Evolutionary conservation across 2,329 filamentous ascomycete species (phyloP), one percentile per base, ranked within the genome.

Genomic region (Paramyrothecium roridum): DNA sequence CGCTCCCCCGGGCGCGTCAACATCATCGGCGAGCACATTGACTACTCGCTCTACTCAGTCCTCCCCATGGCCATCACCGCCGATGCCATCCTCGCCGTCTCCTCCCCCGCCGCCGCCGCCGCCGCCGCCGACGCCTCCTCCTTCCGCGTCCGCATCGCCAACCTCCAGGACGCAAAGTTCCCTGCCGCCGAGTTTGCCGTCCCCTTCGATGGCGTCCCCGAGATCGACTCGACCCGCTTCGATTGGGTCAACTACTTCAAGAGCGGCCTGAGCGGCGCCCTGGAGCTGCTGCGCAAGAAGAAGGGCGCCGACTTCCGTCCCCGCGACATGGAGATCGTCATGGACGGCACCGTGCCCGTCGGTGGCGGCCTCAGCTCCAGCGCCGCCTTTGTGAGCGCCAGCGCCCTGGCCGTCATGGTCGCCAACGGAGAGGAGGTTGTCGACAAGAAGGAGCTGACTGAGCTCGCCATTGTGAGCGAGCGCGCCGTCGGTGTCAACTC

Each of bases 241-340:
- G 92, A 97, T 75, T 99, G 95, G 95, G 90, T 91, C 56, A 99
- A 98, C 72, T 99, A 99, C 80, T 98, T 99, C 84, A 96, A 95
- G 76, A 90, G 91, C 53, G 95, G 95, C 0, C 79, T 98, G 51
- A 80, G 85, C 37, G 95, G 93, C 30, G 93, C 93, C 1, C 75
- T 96, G 54, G 84, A 90, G 64, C 79, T 96, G 56, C 77, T 99
- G 60, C 81, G 85, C 68, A 84, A 86, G 73, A 88, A 88, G 69
- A 68, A 80, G 30, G 83, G 83, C 34, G 76, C 78, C 11, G 75
- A 74, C 49, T 89, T 91, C 67, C 79, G 79, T 47, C 88, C 91
- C 2, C 63, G 61, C 54, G 89, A 89, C 65, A 91, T 99, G 87
- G 86, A 96, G 63, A 83, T 98, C 52, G 77, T 98, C 53, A 88